Conservation (phyloP, 306 rosid genomes). For the Acacia crassicarpa region DNA sequence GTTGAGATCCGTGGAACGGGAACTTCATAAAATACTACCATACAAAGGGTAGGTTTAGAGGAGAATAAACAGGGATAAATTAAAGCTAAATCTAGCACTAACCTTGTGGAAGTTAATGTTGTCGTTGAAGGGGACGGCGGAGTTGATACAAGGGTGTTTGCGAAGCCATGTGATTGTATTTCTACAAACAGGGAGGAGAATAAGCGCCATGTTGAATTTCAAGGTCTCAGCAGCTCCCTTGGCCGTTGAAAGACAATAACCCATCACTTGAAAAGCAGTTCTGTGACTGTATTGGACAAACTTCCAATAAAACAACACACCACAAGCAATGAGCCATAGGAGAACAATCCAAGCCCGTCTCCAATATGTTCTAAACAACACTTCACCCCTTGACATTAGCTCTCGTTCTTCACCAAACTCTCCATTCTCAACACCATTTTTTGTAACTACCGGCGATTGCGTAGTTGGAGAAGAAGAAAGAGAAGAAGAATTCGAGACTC, state of each 20-base stretch:
- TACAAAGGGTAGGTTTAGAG: background rate
- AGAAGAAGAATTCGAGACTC: slow-evolving; percentile 29
- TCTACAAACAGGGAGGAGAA: slow-evolving; percentile 80
- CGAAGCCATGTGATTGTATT: slow-evolving; percentile 81
- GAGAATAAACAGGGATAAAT: background rate
- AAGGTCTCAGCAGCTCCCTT: slow-evolving; percentile 91
- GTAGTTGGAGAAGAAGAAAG: slow-evolving; percentile 36
- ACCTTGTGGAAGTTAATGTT: slow-evolving; percentile 86
- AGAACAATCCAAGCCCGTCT: slow-evolving; percentile 65
- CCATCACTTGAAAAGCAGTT: slow-evolving; percentile 79
- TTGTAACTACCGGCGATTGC: slow-evolving; percentile 11
- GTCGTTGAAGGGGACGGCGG: slow-evolving; percentile 72
- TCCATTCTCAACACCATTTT: background rate
- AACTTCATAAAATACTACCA: background rate
- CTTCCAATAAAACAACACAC: slow-evolving; percentile 71
- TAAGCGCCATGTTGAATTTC: slow-evolving; percentile 83
- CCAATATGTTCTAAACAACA: slow-evolving; percentile 73
- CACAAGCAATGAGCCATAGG: slow-evolving; percentile 58
- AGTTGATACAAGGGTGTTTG: slow-evolving; percentile 45
- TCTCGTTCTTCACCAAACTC: slow-evolving; percentile 42
- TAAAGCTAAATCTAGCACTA: background rate
- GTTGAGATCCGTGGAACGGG: background rate
- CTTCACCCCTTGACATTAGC: slow-evolving; percentile 52
- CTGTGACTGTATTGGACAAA: slow-evolving; percentile 62
- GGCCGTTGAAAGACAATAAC: slow-evolving; percentile 80